These are phyloP conservation scores for Gaeumannomyces tritici DNA, from an alignment of 2,329 filamentous ascomycete species.

Conservation along the genomic window DNA sequence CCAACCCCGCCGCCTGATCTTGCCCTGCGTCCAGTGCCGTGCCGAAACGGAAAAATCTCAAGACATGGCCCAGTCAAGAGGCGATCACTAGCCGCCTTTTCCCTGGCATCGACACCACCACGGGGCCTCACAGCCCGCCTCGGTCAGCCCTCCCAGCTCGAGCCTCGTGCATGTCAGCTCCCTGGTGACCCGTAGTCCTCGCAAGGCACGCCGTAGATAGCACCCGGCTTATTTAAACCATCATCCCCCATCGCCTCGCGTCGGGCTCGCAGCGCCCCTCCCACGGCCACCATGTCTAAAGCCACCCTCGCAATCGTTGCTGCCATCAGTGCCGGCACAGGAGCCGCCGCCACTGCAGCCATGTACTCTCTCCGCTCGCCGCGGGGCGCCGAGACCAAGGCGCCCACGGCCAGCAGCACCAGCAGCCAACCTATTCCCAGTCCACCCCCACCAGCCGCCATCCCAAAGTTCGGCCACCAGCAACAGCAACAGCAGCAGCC, in stretches of 20 bases:
- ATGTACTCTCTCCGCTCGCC: constrained; percentile 50
- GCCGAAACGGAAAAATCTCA: not conserved
- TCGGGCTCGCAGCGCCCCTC: not conserved
- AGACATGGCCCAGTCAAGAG: not conserved
- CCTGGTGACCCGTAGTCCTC: not conserved
- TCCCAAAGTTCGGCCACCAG: constrained; percentile 4
- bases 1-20: not conserved
- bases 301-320: constrained; percentile 66
- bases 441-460: constrained; percentile 14
- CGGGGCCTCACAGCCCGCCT: not conserved
- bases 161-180: not conserved
- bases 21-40: not conserved
- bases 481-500: not conserved
- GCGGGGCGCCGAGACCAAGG: constrained; percentile 29
- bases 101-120: not conserved
- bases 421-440: constrained; percentile 15
- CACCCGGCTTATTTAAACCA: not conserved
- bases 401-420: constrained; percentile 13
- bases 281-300: constrained; percentile 36
- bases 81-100: not conserved
- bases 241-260: too few relatives aligned
- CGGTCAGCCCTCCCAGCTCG: not conserved
- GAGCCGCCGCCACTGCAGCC: constrained; percentile 63
- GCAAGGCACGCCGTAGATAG: not conserved
- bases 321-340: constrained; percentile 65